Evolutionary conservation across 192 early-diverging fungal genomes (phyloP), one percentile per base, ranked within the genome.

Genomic region (Funneliformis geosporum): DNA sequence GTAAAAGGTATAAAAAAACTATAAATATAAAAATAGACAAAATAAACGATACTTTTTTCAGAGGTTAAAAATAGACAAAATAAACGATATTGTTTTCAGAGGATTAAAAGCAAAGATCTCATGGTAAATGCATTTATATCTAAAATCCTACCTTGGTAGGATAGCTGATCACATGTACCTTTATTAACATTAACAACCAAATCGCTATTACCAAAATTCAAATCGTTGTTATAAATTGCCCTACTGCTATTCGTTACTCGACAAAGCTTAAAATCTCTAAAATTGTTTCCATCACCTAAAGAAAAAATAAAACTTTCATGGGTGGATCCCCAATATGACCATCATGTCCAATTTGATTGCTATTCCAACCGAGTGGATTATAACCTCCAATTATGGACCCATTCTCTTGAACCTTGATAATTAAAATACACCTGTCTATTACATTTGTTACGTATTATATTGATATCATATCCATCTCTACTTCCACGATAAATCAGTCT

Each of bases 401-500:
- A 18, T 27, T 39, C 23, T 73, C n/a, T 28, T n/a, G 8, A 73
- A 73, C 10, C 2, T 73, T 73, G 33, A 55, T 33, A 8, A 73
- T 5, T 44, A 47, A 40, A 47, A 73, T 12, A 27, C 0, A 4
- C 25, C 25, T 73, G 9, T 5, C 10, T 4, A 55, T 27, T 50
- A 38, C 38, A 39, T 28, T n/a, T 23, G 21, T 27, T 47, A 55
- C 8, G 5, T 12, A 73, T 46, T 44, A 9, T 73, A 50, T 73
- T 27, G 25, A 28, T 0, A 73, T 55, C 25, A 73, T 25, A 47
- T 2, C 71, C 43, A 47, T 73, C 71, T n/a, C 71, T 21, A 47
- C 43, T 73, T 50, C 10, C 71, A 25, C 71, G 40, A 73, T 73
- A 55, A 55, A 47, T 44, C 28, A 73, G 71, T 5, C 10, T 44